phyloP scores from a whole-genome alignment of 345 rosid genomes.

The Litchi chinensis region DNA sequence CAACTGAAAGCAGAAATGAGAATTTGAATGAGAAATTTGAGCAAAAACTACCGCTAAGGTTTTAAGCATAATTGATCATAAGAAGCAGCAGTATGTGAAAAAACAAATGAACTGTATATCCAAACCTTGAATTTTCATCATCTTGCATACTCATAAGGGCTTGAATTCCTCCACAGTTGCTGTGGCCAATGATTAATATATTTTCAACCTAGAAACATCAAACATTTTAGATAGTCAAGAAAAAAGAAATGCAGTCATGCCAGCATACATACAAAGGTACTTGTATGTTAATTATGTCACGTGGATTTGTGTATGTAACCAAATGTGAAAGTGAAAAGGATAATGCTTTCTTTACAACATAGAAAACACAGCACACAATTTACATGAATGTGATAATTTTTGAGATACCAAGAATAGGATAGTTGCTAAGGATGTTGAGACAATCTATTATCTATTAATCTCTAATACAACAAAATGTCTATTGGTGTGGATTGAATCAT shows the following conservation, averaged over 20 bases:
- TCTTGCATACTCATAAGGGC: slow-evolving; percentile 83
- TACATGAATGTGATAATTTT: too few species aligned
- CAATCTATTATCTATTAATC: not conserved
- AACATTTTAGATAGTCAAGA: not conserved
- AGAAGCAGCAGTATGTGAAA: not conserved
- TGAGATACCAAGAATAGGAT: not conserved
- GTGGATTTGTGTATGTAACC: not conserved
- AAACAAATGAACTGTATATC: not conserved
- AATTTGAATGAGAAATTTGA: slow-evolving; percentile 11
- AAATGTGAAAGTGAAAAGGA: not conserved
- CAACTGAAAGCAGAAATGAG: slow-evolving; percentile 39
- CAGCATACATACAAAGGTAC: not conserved
- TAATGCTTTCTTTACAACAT: not conserved
- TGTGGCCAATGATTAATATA: slow-evolving; percentile 82
- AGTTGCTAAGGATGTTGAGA: too few species aligned
- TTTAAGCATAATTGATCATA: not conserved
- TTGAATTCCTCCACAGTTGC: slow-evolving; percentile 86
- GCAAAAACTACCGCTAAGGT: not conserved
- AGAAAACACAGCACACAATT: too few species aligned
- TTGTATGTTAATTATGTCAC: not conserved
- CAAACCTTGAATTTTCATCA: slow-evolving; percentile 68
- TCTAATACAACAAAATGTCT: not conserved
- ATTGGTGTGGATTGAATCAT: not conserved
- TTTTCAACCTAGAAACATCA: slow-evolving; percentile 68
- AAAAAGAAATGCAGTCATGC: not conserved